Evolutionary conservation across 139 green algal genomes (phyloP).

Genomic region (Desmodesmus armatus): DNA sequence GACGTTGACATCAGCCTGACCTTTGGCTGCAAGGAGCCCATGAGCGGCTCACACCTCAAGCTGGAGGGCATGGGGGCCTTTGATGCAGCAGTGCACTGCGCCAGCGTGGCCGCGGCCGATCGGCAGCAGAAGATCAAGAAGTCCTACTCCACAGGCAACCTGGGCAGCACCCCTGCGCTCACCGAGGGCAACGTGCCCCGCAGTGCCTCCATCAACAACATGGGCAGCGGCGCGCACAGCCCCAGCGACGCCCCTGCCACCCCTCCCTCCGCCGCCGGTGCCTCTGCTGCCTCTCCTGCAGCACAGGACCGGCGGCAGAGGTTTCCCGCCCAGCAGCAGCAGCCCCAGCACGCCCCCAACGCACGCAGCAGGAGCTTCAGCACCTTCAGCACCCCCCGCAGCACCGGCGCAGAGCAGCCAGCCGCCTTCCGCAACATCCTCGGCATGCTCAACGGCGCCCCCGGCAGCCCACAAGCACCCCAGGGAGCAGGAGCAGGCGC

Average conservation of each 20-base stretch:
- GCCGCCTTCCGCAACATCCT: too few species aligned
- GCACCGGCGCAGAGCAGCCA: slow-evolving; percentile 25
- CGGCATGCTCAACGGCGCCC: slow-evolving; percentile 11
- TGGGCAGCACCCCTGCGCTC: slow-evolving; percentile 16
- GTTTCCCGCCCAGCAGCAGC: slow-evolving; percentile 41
- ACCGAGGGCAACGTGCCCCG: background rate
- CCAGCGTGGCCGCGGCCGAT: slow-evolving; percentile 68
- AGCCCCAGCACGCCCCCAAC: background rate
- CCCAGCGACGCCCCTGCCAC: slow-evolving; percentile 7
- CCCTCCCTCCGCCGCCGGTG: slow-evolving; percentile 22
- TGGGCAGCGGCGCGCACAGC: background rate
- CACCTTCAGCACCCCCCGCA: slow-evolving; percentile 14
- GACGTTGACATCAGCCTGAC: slow-evolving; percentile 76
- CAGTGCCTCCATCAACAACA: slow-evolving; percentile 22
- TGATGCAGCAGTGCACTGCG: slow-evolving; percentile 76
- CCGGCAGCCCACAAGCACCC: slow-evolving; percentile 26
- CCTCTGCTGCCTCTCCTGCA: slow-evolving; percentile 25
- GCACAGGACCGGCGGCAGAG: slow-evolving; percentile 43
- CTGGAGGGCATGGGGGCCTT: slow-evolving; percentile 77
- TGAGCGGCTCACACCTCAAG: slow-evolving; percentile 71
- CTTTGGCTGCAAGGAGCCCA: slow-evolving; percentile 77
- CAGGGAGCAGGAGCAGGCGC: slow-evolving; percentile 30
- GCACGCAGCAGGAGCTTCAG: slow-evolving; percentile 23
- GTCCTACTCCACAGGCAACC: slow-evolving; percentile 37
- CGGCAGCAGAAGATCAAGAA: slow-evolving; percentile 64